A percentile compares a stretch with the other conserved stretches of the same genome.
Conservation (phyloP, 768 basidiomycete genomes). For the Boletus pseudopeckii region DNA sequence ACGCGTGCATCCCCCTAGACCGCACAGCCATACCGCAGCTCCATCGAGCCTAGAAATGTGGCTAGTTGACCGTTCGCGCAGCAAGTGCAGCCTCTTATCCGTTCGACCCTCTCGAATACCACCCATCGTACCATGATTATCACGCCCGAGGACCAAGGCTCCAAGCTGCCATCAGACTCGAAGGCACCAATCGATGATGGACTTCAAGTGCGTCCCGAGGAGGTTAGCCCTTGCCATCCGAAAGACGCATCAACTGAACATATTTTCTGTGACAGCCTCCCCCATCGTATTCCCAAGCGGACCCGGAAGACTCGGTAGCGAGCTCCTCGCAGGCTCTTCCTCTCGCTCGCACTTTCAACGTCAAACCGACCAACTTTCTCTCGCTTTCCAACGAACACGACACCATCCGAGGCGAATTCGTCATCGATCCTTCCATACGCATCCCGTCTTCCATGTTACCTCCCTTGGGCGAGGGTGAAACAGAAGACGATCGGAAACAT, state of each 20-base stretch:
- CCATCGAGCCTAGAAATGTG: neutral
- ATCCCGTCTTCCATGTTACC: slow-evolving; percentile 41
- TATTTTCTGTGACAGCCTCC: slow-evolving; percentile 15
- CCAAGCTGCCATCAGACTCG: neutral
- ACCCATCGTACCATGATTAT: slow-evolving; percentile 2
- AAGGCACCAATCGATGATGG: neutral
- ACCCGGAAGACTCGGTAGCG: neutral
- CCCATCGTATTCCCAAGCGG: slow-evolving; percentile 18
- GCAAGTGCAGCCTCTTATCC: neutral
- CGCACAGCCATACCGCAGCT: neutral
- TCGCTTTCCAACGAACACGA: slow-evolving; percentile 2
- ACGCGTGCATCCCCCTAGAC: too few relatives aligned
- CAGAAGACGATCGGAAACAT: slow-evolving; percentile 40
- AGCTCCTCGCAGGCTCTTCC: neutral
- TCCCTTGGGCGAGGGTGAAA: slow-evolving; percentile 34
- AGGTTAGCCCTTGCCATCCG: neutral
- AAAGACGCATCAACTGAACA: neutral
- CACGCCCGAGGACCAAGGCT: neutral
- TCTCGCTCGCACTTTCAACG: slow-evolving; percentile 15
- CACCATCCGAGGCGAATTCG: slow-evolving; percentile 32
- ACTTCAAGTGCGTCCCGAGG: neutral
- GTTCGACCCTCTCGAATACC: neutral
- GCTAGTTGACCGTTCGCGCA: neutral
- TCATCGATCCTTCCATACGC: slow-evolving; percentile 40
- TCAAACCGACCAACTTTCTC: slow-evolving; percentile 29